Conservation (phyloP, 2,329 filamentous ascomycete species). For the Pseudovirgaria hyperparasitica region DNA sequence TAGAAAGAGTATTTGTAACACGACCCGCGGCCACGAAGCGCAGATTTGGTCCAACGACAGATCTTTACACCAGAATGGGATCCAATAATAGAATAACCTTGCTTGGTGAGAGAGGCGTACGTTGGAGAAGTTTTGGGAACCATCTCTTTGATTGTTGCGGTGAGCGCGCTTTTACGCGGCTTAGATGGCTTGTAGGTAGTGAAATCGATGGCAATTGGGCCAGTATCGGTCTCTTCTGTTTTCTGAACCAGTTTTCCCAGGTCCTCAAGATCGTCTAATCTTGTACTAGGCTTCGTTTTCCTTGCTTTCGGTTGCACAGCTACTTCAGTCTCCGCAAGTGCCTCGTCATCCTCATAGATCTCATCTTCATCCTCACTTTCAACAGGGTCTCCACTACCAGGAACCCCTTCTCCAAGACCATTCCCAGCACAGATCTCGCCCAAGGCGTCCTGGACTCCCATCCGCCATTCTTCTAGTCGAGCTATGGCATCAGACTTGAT, state of each 20-base stretch:
- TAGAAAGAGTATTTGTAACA: constrained; percentile 99
- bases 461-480: constrained; percentile 63
- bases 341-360: constrained; percentile 37
- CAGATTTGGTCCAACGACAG: constrained; percentile 96
- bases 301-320: constrained; percentile 9
- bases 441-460: constrained; percentile 61
- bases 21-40: constrained; percentile 79
- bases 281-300: constrained; percentile 27
- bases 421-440: constrained; percentile 41
- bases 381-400: constrained; percentile 67
- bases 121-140: constrained; percentile 85
- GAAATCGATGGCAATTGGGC: constrained; percentile 71
- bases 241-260: constrained; percentile 52
- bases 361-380: constrained; percentile 70
- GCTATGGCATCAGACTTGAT: constrained; percentile 58
- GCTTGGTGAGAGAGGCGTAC: constrained; percentile 79
- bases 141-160: constrained; percentile 63
- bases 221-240: constrained; percentile 22
- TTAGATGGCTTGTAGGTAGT: constrained; percentile 51
- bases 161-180: constrained; percentile 32
- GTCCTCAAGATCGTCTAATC: constrained; percentile 73
- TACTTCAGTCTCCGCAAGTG: constrained; percentile 22
- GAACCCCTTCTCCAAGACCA: constrained; percentile 52
- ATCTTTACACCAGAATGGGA: constrained; percentile 96
- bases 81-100: constrained; percentile 91